phyloP scores from a whole-genome alignment of 768 basidiomycete species.

The Lentinula sp. region DNA sequence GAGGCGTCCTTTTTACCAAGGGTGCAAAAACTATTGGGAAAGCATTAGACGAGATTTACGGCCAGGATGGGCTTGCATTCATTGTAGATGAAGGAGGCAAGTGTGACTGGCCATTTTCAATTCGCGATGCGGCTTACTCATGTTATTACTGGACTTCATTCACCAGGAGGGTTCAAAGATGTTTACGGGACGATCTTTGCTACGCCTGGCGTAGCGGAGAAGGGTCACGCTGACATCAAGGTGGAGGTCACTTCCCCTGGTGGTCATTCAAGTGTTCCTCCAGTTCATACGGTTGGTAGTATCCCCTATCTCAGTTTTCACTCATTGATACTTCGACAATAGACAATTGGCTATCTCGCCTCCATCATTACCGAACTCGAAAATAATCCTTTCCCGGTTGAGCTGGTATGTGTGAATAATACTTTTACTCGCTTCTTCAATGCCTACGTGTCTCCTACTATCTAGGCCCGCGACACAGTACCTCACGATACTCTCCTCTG shows the following conservation, averaged over 20 bases:
- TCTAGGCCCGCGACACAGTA: conserved; percentile 31
- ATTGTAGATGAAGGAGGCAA: conserved; percentile 57
- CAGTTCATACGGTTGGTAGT: conserved; percentile 44
- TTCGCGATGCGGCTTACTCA: too few species aligned
- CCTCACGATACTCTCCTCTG: conserved; percentile 43
- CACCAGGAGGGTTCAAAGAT: conserved; percentile 11
- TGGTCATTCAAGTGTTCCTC: conserved; percentile 63
- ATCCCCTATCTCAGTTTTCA: conserved; percentile 1
- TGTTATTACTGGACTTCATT: background rate
- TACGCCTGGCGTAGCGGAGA: conserved; percentile 42
- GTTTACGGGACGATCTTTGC: conserved; percentile 33
- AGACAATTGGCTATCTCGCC: conserved; percentile 57
- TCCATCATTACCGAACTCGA: conserved; percentile 45
- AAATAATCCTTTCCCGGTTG: conserved; percentile 26
- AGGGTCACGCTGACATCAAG: conserved; percentile 39
- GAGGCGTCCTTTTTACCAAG: conserved; percentile 15
- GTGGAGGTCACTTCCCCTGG: conserved; percentile 46
- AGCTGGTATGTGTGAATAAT: conserved; percentile 22
- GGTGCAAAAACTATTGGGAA: conserved; percentile 31
- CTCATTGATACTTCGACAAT: background rate
- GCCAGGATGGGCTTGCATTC: conserved; percentile 48
- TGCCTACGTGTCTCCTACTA: background rate
- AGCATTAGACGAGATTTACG: conserved; percentile 42
- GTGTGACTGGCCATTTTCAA: background rate
- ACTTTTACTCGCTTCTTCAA: background rate